These are phyloP conservation scores for Naematelia encephala DNA, from an alignment of 768 basidiomycete species.

Conservation along the genomic window DNA sequence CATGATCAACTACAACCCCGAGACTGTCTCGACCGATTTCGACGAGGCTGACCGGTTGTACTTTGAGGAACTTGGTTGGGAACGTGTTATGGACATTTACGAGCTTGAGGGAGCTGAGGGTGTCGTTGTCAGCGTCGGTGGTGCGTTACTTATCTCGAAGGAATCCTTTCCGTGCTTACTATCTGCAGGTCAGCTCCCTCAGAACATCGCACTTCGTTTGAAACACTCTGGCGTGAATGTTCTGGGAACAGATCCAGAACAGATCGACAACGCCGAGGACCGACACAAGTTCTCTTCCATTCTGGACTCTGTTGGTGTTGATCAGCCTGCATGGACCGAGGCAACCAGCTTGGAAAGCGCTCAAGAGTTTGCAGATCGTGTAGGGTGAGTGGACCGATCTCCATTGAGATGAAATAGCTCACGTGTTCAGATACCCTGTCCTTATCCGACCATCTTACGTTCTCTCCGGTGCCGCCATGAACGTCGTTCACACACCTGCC, in stretches of 20 bases:
- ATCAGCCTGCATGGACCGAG: conserved; percentile 95
- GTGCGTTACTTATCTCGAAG: conserved; percentile 55
- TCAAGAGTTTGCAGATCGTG: conserved; percentile 81
- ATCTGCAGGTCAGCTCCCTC: conserved; percentile 82
- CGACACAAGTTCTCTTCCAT: conserved; percentile 98
- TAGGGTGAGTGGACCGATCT: conserved; percentile 58
- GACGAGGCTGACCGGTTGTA: conserved; percentile 99
- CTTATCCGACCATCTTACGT: conserved; percentile 98
- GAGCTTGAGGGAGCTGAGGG: conserved; percentile 90
- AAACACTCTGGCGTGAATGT: conserved; percentile 88
- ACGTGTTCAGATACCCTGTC: conserved; percentile 72
- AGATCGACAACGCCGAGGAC: conserved; percentile 96
- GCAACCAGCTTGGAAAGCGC: conserved; percentile 83
- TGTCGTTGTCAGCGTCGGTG: conserved; percentile 94
- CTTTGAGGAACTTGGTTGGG: conserved; percentile 96
- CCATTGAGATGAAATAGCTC: background rate
- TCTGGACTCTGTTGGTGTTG: conserved; percentile 88
- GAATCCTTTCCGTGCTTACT: background rate
- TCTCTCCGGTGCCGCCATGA: conserved; percentile 98
- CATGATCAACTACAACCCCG: conserved; percentile 99
- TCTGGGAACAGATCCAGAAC: conserved; percentile 89
- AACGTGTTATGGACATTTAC: conserved; percentile 99
- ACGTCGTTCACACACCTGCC: conserved; percentile 90
- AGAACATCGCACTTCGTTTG: conserved; percentile 95
- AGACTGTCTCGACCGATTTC: conserved; percentile 98